Evolutionary conservation across 306 rosid genomes (phyloP).

Genomic region (Vigna hirtella): DNA sequence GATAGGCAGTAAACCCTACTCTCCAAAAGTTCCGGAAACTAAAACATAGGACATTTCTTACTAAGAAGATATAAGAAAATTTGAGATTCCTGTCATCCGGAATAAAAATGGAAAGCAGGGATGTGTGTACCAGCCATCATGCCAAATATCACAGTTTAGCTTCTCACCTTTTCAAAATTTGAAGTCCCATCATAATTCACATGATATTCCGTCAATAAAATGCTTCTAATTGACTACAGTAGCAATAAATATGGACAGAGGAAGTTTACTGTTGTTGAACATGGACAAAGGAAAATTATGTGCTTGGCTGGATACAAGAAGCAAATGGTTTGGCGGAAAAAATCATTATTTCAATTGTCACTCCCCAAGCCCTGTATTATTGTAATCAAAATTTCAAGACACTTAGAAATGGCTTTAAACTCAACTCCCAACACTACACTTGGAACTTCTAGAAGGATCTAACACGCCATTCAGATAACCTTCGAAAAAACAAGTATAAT

Average conservation of each 20-base stretch:
- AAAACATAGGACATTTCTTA: not conserved
- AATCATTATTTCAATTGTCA: not conserved
- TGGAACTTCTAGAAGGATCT: not conserved
- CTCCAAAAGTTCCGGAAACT: not conserved
- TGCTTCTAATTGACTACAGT: not conserved
- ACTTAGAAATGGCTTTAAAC: conserved; percentile 15
- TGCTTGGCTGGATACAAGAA: too few species aligned
- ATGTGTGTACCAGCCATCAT: not conserved
- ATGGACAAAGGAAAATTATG: not conserved
- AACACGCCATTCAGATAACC: not conserved
- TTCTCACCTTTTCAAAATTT: not conserved
- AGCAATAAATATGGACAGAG: not conserved
- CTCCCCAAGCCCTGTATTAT: not conserved
- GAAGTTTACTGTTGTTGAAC: not conserved
- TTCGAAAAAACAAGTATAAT: not conserved
- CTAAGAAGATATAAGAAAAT: not conserved
- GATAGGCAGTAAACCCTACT: not conserved
- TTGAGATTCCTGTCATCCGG: not conserved
- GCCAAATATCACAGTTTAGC: conserved; percentile 3
- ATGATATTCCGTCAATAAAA: not conserved
- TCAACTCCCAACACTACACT: not conserved
- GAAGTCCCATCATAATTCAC: not conserved
- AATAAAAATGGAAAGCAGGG: not conserved
- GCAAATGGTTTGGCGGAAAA: not conserved
- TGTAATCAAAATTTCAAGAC: not conserved